phyloP scores from a whole-genome alignment of 192 early-diverging fungal genomes.

The Backusella macrospora region DNA sequence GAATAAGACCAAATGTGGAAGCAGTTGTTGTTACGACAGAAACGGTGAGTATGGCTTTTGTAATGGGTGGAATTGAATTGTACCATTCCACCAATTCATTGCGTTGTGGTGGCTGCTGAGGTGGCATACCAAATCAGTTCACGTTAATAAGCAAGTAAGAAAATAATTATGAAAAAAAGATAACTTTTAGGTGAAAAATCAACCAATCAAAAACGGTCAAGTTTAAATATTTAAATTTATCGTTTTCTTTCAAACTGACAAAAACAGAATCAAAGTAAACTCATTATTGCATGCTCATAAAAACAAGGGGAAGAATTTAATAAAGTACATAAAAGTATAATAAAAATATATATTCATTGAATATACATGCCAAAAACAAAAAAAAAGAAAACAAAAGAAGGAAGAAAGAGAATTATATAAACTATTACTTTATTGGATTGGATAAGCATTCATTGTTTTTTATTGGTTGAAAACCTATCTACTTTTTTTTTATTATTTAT shows the following conservation, averaged over 20 bases:
- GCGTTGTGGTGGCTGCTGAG: slow-evolving; percentile 35
- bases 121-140: slow-evolving; percentile 20
- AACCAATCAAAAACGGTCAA: background rate
- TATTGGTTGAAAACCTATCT: background rate
- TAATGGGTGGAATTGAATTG: slow-evolving; percentile 60
- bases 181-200: background rate
- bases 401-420: background rate
- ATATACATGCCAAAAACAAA: background rate
- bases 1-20: slow-evolving; percentile 43
- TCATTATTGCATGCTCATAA: too few species aligned
- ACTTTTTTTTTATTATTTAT: slow-evolving; percentile 9
- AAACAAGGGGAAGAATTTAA: too few species aligned
- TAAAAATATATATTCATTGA: background rate
- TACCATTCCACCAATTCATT: slow-evolving; percentile 59
- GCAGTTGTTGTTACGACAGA: slow-evolving; percentile 51
- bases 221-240: background rate
- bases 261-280: too few species aligned
- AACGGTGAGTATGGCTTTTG: slow-evolving; percentile 54
- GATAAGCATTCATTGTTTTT: background rate
- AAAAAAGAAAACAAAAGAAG: too few species aligned
- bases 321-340: too few species aligned
- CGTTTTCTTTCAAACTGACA: too few species aligned
- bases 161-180: background rate
- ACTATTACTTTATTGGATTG: background rate
- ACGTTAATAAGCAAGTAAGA: background rate